These are phyloP conservation scores for Vigna trinervia DNA, from an alignment of 306 rosid genomes.

Conservation along the genomic window DNA sequence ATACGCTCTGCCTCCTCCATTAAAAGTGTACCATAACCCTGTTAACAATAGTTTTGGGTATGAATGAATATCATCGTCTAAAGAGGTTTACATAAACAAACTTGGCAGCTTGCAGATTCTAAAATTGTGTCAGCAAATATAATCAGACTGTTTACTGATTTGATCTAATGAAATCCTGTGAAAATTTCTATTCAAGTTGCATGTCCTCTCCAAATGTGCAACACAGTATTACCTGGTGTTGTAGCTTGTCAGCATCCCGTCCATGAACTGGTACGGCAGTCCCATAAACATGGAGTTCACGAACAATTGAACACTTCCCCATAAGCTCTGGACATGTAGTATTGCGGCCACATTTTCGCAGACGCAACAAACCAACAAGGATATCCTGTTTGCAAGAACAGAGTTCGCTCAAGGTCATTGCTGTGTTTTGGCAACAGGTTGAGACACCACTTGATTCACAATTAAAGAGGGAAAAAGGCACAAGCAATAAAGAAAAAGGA, in stretches of 20 bases:
- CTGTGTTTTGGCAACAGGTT: constrained; percentile 26
- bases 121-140: not conserved
- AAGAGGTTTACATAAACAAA: constrained; percentile 11
- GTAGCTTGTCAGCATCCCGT: constrained; percentile 89
- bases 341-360: constrained; percentile 86
- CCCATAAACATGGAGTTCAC: constrained; percentile 97
- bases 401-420: constrained; percentile 25
- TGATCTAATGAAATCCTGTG: constrained; percentile 16
- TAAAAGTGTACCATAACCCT: constrained; percentile 97
- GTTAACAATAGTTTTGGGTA: constrained; percentile 27
- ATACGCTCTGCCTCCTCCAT: constrained; percentile 98
- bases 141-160: not conserved
- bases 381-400: constrained; percentile 67
- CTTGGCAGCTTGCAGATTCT: not conserved
- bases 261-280: constrained; percentile 99
- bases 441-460: constrained; percentile 27
- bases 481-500: not conserved
- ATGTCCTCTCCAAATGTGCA: constrained; percentile 25
- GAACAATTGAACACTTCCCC: constrained; percentile 90
- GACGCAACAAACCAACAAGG: constrained; percentile 88
- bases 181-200: not conserved
- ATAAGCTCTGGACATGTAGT: constrained; percentile 84
- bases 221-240: constrained; percentile 80
- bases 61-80: not conserved
- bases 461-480: constrained; percentile 3